Percentiles rank a stretch among this genome's conserved stretches.
phyloP scores from a whole-genome alignment of 139 green algal species.

The Tetraselmis striata region DNA sequence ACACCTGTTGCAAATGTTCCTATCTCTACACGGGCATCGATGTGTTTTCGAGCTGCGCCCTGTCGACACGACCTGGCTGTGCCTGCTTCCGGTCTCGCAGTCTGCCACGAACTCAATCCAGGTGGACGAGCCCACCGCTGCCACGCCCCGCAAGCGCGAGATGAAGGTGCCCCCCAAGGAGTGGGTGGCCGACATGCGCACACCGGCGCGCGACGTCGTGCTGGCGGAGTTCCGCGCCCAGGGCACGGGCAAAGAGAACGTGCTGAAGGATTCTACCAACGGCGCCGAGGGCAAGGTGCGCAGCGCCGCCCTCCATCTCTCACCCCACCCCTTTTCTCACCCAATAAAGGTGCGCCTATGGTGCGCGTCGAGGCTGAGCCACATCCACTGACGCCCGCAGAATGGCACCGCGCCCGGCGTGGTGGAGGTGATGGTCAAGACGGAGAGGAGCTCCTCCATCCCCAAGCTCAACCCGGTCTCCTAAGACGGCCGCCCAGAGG shows the following conservation, averaged over 20 bases:
- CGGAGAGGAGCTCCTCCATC: neutral
- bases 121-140: conserved; percentile 9
- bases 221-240: conserved; percentile 21
- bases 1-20: too few relatives aligned
- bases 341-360: neutral
- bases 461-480: neutral
- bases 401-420: neutral
- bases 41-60: too few relatives aligned
- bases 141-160: conserved; percentile 1
- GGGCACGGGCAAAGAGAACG: neutral
- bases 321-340: neutral
- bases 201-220: conserved; percentile 17
- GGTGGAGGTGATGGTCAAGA: neutral
- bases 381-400: too few relatives aligned
- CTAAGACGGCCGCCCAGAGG: too few relatives aligned
- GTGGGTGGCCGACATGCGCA: conserved; percentile 16
- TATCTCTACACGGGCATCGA: too few relatives aligned
- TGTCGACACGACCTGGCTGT: neutral
- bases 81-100: too few relatives aligned
- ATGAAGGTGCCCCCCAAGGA: conserved; percentile 1
- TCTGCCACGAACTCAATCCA: neutral
- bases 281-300: neutral
- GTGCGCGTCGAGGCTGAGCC: neutral
- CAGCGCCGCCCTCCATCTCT: neutral
- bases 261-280: too few relatives aligned